Evolutionary conservation across 2,329 filamentous ascomycete species (phyloP).

Genomic region (Xylaria sp.): DNA sequence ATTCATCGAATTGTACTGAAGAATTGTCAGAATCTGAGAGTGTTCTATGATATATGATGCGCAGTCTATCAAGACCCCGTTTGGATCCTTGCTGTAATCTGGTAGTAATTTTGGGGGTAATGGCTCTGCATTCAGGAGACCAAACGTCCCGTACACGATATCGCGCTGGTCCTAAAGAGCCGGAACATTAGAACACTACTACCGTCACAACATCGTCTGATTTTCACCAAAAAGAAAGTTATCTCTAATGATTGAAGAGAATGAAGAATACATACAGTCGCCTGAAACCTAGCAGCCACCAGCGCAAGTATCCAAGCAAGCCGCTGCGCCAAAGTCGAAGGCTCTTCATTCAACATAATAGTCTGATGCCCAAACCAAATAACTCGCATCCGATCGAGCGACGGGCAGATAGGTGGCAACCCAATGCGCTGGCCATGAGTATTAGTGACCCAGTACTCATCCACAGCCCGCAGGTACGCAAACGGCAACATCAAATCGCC

Average conservation of each 20-base stretch:
- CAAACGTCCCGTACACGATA: slow-evolving; percentile 18
- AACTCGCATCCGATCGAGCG: background rate
- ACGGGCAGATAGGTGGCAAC: slow-evolving; percentile 4
- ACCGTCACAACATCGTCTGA: background rate
- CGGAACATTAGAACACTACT: background rate
- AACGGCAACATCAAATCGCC: slow-evolving; percentile 14
- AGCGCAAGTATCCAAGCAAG: slow-evolving; percentile 11
- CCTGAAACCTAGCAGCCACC: slow-evolving; percentile 10
- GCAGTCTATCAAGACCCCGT: slow-evolving; percentile 11
- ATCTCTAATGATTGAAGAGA: no score
- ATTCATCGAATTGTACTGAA: slow-evolving; percentile 25
- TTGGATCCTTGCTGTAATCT: slow-evolving; percentile 13
- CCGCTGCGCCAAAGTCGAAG: background rate
- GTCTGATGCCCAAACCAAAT: slow-evolving; percentile 15
- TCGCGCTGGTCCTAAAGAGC: slow-evolving; percentile 10
- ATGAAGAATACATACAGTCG: slow-evolving; percentile 7
- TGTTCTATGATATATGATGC: slow-evolving; percentile 15
- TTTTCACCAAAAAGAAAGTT: no score
- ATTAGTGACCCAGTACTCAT: slow-evolving; percentile 10
- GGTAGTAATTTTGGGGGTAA: background rate
- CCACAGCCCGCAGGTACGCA: background rate
- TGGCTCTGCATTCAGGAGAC: background rate
- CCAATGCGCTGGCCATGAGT: background rate
- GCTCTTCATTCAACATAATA: background rate
- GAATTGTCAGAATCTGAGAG: slow-evolving; percentile 3